Base-by-base conservation (phyloP, 1,139 yeast genomes). In the Saccharomycopsis hybrid region DNA sequence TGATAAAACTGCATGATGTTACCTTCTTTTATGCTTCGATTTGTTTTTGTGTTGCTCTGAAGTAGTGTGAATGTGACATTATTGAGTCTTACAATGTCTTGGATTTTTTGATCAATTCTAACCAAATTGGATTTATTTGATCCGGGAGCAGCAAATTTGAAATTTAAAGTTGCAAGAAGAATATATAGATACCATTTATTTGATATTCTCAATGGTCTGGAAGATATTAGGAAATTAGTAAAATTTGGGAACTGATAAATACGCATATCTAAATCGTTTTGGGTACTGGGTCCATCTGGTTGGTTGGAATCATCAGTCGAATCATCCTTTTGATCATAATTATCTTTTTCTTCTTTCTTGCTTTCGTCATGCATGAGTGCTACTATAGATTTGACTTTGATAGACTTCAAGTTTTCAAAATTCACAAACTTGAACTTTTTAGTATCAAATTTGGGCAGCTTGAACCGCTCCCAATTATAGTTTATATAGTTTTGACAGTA, bases 401-500 rank as follows among this genome's bases (percentile, higher is more conserved):
- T n/a, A n/a, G n/a, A n/a, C n/a, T n/a, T n/a, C n/a, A n/a, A n/a
- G n/a, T n/a, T n/a, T n/a, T n/a, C n/a, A n/a, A n/a, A n/a, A n/a
- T n/a, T n/a, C n/a, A n/a, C n/a, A n/a, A n/a, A n/a, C n/a, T n/a
- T n/a, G n/a, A n/a, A n/a, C n/a, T n/a, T n/a, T n/a, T n/a, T n/a
- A n/a, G n/a, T n/a, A n/a, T n/a, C n/a, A n/a, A n/a, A n/a, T n/a
- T n/a, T n/a, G n/a, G n/a, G n/a, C n/a, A n/a, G n/a, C n/a, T n/a
- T n/a, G n/a, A n/a, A 44, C 11, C 28, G n/a, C 7, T 29, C 3
- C 41, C 31, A 44, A 9, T n/a, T 7, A 27, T 37, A n/a, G 25
- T 32, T 41, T 4, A 45, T 28, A 31, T 39, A 29, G 25, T 45
- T 45, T 9, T 45, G n/a, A 11, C 30, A 30, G 27, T 46, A 46